Conservation (phyloP, 164 flowering plant species). For the Chimonanthus praecox region DNA sequence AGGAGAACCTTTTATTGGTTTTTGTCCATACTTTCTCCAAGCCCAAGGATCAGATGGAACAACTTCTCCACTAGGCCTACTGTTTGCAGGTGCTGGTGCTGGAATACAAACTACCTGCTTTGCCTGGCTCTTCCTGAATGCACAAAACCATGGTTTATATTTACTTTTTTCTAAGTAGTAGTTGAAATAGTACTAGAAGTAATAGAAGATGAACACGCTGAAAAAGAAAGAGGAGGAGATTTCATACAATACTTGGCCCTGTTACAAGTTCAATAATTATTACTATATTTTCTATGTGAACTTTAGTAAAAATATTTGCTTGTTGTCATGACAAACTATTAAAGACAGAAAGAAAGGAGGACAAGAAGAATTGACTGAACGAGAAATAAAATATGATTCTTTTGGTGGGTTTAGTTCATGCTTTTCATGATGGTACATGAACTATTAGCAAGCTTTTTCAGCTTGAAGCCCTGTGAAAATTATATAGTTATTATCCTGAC, state of each 20-base stretch:
- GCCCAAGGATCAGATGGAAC: conserved; percentile 98
- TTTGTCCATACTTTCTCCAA: conserved; percentile 97
- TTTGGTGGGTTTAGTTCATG: conserved; percentile 22
- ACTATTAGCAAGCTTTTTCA: conserved; percentile 1
- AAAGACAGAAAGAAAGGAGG: not conserved
- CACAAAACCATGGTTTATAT: not conserved
- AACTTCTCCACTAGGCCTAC: conserved; percentile 70
- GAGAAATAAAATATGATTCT: conserved; percentile 5
- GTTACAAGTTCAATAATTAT: not conserved
- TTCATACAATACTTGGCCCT: not conserved
- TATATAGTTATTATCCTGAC: conserved; percentile 4
- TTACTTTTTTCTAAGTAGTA: not conserved
- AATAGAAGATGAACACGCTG: not conserved
- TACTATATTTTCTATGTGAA: not conserved
- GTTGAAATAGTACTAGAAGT: not conserved
- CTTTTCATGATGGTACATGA: conserved; percentile 11
- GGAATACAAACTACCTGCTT: conserved; percentile 94
- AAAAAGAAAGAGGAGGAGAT: not conserved
- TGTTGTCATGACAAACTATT: not conserved
- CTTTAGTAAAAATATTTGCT: not conserved
- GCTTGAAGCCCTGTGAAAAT: not conserved
- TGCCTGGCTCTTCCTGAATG: conserved; percentile 70
- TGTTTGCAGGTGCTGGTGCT: conserved; percentile 78
- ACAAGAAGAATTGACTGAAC: not conserved
- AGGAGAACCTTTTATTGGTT: conserved; percentile 98